Conservation (phyloP, 164 flowering plant genomes). For the Annona cherimola region DNA sequence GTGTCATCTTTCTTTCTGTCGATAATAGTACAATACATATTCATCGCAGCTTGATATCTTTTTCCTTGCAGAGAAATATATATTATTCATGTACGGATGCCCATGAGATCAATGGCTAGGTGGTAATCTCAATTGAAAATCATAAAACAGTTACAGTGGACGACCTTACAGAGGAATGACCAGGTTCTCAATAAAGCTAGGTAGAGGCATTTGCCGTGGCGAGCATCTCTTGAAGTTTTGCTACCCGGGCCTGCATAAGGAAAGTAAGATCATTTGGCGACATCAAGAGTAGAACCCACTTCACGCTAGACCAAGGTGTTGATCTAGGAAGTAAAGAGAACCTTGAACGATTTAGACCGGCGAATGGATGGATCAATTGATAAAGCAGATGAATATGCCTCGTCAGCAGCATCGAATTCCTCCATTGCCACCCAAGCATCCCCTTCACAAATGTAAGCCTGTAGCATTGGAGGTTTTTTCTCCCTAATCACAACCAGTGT, state of each 20-base stretch:
- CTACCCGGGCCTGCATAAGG: constrained; percentile 34
- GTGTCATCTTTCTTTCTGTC: too few relatives aligned
- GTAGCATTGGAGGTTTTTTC: constrained; percentile 8
- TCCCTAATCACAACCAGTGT: too few relatives aligned
- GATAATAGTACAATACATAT: too few relatives aligned
- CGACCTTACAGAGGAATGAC: too few relatives aligned
- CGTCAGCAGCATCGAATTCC: constrained; percentile 59
- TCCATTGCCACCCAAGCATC: constrained; percentile 74
- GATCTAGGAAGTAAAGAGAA: constrained; percentile 15
- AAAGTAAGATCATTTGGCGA: background rate
- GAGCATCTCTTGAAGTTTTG: constrained; percentile 44
- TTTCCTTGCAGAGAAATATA: too few relatives aligned
- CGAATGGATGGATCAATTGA: constrained; percentile 71
- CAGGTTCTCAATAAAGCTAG: constrained; percentile 1
- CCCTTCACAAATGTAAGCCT: constrained; percentile 82
- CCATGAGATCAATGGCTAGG: too few relatives aligned
- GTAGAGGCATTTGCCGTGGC: constrained; percentile 21
- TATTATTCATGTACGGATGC: too few relatives aligned
- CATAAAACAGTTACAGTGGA: too few relatives aligned
- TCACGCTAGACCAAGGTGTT: background rate
- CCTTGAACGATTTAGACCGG: constrained; percentile 88
- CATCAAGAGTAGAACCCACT: background rate
- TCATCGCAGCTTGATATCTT: too few relatives aligned
- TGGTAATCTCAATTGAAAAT: too few relatives aligned
- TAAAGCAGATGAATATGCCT: constrained; percentile 57